These are phyloP conservation scores for Staphylotrichum tortipilum DNA, from an alignment of 495 filamentous ascomycete species.

Conservation along the genomic window DNA sequence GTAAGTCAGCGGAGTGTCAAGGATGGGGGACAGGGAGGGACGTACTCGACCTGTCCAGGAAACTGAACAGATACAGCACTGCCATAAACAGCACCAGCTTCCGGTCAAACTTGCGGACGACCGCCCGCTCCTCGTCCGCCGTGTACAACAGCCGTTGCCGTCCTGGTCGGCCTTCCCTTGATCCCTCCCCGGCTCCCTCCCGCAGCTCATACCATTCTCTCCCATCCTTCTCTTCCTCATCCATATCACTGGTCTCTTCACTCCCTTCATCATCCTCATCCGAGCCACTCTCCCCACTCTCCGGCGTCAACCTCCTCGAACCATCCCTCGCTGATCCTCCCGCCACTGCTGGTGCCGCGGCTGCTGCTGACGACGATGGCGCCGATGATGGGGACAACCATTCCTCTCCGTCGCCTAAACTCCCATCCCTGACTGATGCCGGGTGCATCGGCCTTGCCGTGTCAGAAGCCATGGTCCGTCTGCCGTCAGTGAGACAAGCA, in stretches of 20 bases:
- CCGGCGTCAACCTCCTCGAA: constrained; percentile 17
- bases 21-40: background rate
- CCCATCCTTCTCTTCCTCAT: background rate
- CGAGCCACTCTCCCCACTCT: constrained; percentile 14
- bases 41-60: constrained; percentile 70
- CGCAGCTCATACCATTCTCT: background rate
- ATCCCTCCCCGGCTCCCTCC: background rate
- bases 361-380: background rate
- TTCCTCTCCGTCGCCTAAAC: too few species aligned
- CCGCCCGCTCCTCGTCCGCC: constrained; percentile 59
- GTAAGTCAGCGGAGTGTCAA: background rate
- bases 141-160: constrained; percentile 54
- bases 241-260: too few species aligned
- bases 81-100: constrained; percentile 73
- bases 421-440: too few species aligned
- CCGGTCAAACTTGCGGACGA: constrained; percentile 66
- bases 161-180: background rate
- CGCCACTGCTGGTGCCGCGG: background rate
- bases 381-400: constrained; percentile 11
- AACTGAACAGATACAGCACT: constrained; percentile 70
- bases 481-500: too few species aligned
- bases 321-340: too few species aligned
- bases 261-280: constrained; percentile 8
- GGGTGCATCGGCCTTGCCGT: too few species aligned
- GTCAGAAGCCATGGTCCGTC: too few species aligned